phyloP scores from a whole-genome alignment of 257 asterid genomes.

The Solanum paucissectum region DNA sequence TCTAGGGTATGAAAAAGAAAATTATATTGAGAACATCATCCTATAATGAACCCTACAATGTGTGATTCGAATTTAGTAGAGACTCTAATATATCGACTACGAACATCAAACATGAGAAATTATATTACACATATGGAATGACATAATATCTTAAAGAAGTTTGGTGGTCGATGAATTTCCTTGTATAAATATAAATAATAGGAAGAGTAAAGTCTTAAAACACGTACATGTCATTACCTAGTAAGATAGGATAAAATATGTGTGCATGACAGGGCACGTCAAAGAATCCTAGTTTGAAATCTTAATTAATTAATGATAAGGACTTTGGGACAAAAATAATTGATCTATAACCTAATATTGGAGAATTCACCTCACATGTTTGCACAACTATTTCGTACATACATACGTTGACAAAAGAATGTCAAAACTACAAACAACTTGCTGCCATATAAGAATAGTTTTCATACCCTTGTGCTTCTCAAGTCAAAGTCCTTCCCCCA shows the following conservation, averaged over 20 bases:
- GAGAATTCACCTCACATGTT: slow-evolving; percentile 26
- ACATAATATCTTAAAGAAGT: not conserved
- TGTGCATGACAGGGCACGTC: not conserved
- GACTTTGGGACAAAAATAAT: slow-evolving; percentile 4
- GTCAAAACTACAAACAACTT: slow-evolving; percentile 11
- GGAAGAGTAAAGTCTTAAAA: not conserved
- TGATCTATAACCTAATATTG: slow-evolving; percentile 16
- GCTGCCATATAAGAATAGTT: not conserved
- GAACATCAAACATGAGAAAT: not conserved
- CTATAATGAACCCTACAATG: rapidly evolving
- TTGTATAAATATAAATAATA: not conserved
- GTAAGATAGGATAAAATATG: not conserved
- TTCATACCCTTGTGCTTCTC: not conserved
- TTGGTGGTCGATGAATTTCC: not conserved
- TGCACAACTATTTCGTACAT: slow-evolving; percentile 8
- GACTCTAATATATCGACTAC: too few species aligned
- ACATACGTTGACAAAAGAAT: slow-evolving; percentile 20
- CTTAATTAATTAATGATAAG: not conserved
- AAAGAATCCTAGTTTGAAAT: not conserved
- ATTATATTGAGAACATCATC: rapidly evolving
- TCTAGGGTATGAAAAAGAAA: too few species aligned
- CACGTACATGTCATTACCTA: not conserved
- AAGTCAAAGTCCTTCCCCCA: not conserved
- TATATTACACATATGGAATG: not conserved
- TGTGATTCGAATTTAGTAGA: rapidly evolving